These are phyloP conservation scores for Russula sp. DNA, from an alignment of 768 basidiomycete genomes.

Conservation along the genomic window DNA sequence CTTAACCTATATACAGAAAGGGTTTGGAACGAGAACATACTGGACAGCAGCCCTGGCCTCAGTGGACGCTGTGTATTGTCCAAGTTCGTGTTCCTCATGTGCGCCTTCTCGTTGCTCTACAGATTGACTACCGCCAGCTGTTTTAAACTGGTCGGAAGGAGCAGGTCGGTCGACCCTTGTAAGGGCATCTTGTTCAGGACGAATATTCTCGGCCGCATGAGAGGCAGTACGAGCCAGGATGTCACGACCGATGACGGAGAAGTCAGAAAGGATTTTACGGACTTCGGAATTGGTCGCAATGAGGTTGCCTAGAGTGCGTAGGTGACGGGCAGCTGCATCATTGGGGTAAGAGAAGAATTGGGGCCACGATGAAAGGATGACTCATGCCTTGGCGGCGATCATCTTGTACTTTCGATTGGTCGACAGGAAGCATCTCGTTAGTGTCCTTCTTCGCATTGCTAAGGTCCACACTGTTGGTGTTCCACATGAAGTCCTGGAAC, in stretches of 20 bases:
- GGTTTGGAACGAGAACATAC: not conserved
- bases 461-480: constrained; percentile 50
- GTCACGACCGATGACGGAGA: constrained; percentile 72
- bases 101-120: constrained; percentile 2
- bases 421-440: constrained; percentile 39
- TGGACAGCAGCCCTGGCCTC: constrained; percentile 24
- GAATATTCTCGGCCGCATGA: constrained; percentile 61
- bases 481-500: constrained; percentile 86
- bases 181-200: constrained; percentile 58
- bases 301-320: constrained; percentile 81
- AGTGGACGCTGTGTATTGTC: not conserved
- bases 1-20: not conserved
- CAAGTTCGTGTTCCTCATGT: constrained; percentile 16
- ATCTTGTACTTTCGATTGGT: constrained; percentile 43
- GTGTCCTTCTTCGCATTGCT: constrained; percentile 38
- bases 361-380: not conserved
- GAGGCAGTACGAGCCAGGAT: constrained; percentile 66
- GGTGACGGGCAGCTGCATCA: constrained; percentile 61
- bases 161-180: constrained; percentile 62
- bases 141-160: constrained; percentile 59
- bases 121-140: constrained; percentile 31
- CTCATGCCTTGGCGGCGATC: constrained; percentile 56
- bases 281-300: constrained; percentile 91
- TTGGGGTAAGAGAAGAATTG: not conserved
- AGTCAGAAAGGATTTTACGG: constrained; percentile 79